Conservation (phyloP, 352 stramenopile species). For the Pythium dissotocum region DNA sequence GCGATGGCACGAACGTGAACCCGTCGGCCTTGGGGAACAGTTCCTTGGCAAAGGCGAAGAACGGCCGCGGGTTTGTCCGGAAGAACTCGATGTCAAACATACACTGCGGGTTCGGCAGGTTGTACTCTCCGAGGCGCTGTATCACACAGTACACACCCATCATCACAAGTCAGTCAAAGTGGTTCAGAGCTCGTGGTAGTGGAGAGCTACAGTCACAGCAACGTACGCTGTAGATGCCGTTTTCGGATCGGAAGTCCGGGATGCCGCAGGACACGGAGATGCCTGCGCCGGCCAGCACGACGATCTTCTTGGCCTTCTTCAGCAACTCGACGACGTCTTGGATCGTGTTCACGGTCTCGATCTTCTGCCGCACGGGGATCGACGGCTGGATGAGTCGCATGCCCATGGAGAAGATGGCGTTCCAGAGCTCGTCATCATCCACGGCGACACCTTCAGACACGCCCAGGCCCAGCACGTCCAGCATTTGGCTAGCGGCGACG, state of each 20-base stretch:
- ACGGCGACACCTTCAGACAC: slow-evolving; percentile 76
- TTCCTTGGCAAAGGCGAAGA: slow-evolving; percentile 96
- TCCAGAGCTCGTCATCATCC: slow-evolving; percentile 83
- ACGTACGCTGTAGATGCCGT: slow-evolving; percentile 88
- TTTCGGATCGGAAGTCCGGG: slow-evolving; percentile 97
- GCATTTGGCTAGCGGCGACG: slow-evolving; percentile 62
- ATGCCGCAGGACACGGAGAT: slow-evolving; percentile 97
- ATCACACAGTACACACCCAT: slow-evolving; percentile 1
- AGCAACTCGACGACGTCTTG: slow-evolving; percentile 79
- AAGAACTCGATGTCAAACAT: slow-evolving; percentile 98
- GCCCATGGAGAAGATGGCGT: slow-evolving; percentile 85
- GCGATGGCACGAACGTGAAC: slow-evolving; percentile 83
- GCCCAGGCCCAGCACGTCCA: slow-evolving; percentile 74
- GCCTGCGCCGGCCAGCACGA: slow-evolving; percentile 93
- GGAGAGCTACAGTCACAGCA: slow-evolving; percentile 12
- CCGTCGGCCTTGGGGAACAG: slow-evolving; percentile 79
- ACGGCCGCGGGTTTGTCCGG: slow-evolving; percentile 93
- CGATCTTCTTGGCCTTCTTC: slow-evolving; percentile 82
- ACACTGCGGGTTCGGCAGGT: slow-evolving; percentile 83
- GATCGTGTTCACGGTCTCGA: slow-evolving; percentile 45
- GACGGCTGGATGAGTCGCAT: slow-evolving; percentile 75
- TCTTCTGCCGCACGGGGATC: slow-evolving; percentile 40
- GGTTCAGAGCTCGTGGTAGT: not conserved
- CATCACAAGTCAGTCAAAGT: not conserved
- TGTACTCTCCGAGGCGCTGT: slow-evolving; percentile 78